Conservation (phyloP, 495 filamentous ascomycete species). For the Oidiodendron maius region DNA sequence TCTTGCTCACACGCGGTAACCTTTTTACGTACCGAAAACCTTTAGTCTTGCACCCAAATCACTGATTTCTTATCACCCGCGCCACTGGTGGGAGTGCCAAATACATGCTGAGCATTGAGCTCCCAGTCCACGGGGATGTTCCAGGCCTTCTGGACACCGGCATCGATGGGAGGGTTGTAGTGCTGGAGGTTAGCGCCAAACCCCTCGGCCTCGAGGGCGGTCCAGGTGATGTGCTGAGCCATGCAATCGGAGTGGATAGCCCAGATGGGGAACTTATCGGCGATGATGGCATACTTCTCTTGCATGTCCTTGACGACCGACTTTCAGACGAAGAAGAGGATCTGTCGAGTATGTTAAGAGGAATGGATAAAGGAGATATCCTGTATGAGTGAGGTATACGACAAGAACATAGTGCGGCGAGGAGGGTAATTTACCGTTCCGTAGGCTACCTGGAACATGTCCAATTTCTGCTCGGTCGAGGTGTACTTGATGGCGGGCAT, state of each 20-base stretch:
- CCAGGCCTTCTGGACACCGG: slow-evolving; percentile 50
- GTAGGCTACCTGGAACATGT: slow-evolving; percentile 48
- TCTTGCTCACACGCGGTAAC: too few relatives aligned
- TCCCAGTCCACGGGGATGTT: slow-evolving; percentile 53
- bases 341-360: slow-evolving; percentile 23
- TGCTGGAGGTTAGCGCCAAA: slow-evolving; percentile 71
- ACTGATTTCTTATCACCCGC: slow-evolving; percentile 46
- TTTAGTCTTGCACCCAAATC: slow-evolving; percentile 32
- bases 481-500: slow-evolving; percentile 49
- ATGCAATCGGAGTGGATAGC: slow-evolving; percentile 58
- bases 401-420: too few relatives aligned
- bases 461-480: slow-evolving; percentile 39
- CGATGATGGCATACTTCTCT: slow-evolving; percentile 48
- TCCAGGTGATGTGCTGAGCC: slow-evolving; percentile 63
- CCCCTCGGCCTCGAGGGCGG: slow-evolving; percentile 61
- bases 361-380: slow-evolving; percentile 1
- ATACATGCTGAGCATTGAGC: slow-evolving; percentile 54
- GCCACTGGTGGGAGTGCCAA: slow-evolving; percentile 47
- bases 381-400: not conserved
- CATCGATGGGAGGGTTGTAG: slow-evolving; percentile 64
- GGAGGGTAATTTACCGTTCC: slow-evolving; percentile 43
- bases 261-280: slow-evolving; percentile 58
- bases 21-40: slow-evolving; percentile 19
- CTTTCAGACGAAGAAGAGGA: slow-evolving; percentile 61
- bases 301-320: slow-evolving; percentile 43